Conservation (phyloP, 192 early-diverging fungal genomes). For the Gryganskiella cystojenkinii region DNA sequence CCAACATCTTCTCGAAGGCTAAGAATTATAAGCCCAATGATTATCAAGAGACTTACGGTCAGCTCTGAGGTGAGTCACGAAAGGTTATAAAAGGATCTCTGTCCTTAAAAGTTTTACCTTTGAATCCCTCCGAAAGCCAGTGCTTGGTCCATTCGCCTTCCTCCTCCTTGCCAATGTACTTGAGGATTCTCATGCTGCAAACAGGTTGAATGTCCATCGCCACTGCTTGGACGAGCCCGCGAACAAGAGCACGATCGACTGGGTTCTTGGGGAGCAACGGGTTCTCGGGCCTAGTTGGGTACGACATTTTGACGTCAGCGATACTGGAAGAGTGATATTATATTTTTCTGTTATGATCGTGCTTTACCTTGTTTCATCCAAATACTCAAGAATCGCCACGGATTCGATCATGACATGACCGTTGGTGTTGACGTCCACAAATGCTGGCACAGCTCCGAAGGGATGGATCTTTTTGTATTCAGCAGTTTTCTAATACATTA, state of each 20-base stretch:
- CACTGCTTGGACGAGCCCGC: conserved; percentile 75
- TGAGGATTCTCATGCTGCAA: conserved; percentile 78
- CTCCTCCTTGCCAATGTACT: conserved; percentile 61
- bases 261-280: conserved; percentile 83
- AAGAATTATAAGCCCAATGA: neutral
- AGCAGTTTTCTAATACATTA: conserved; percentile 40
- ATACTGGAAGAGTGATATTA: neutral
- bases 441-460: conserved; percentile 72
- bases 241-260: conserved; percentile 68
- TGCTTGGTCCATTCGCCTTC: conserved; percentile 67
- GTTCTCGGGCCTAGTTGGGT: conserved; percentile 3
- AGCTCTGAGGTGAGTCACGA: no score
- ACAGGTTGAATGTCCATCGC: conserved; percentile 89
- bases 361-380: conserved; percentile 82
- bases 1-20: conserved; percentile 58
- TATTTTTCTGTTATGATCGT: neutral
- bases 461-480: conserved; percentile 77
- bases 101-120: conserved; percentile 1
- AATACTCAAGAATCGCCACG: conserved; percentile 86
- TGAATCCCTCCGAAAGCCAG: conserved; percentile 67
- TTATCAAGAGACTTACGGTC: neutral
- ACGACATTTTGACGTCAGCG: neutral
- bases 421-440: conserved; percentile 58
- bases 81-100: neutral
- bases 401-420: conserved; percentile 71